Conservation (phyloP, 164 flowering plant genomes). For the Echeveria elegans region DNA sequence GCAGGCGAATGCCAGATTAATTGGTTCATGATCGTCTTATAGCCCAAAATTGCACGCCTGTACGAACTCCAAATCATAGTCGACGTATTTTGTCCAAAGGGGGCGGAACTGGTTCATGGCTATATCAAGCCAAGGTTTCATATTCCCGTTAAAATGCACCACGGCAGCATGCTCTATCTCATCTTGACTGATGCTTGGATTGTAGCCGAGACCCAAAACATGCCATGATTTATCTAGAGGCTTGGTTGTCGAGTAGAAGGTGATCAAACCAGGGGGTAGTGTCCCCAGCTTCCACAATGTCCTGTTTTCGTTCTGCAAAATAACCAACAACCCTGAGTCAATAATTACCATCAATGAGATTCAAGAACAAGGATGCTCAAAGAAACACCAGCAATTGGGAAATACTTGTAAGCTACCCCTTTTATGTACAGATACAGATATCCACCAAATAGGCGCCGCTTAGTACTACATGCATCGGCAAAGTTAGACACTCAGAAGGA, state of each 20-base stretch:
- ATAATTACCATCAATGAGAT: not conserved
- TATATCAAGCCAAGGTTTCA: slow-evolving; percentile 53
- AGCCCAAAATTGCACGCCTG: slow-evolving; percentile 41
- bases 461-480: not conserved
- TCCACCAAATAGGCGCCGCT: not conserved
- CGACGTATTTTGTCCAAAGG: slow-evolving; percentile 40
- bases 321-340: slow-evolving; percentile 7
- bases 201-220: slow-evolving; percentile 40
- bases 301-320: slow-evolving; percentile 41
- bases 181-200: slow-evolving; percentile 44
- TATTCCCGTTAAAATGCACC: slow-evolving; percentile 47
- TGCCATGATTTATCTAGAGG: slow-evolving; percentile 46
- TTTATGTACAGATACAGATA: no score
- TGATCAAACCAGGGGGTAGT: slow-evolving; percentile 40
- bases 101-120: slow-evolving; percentile 39
- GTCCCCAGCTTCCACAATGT: slow-evolving; percentile 43
- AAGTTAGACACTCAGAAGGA: not conserved
- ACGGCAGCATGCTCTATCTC: slow-evolving; percentile 40
- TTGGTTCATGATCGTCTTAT: slow-evolving; percentile 6
- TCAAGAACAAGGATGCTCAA: no score
- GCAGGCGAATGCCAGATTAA: not conserved
- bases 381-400: no score
- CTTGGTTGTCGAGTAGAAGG: slow-evolving; percentile 42
- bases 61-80: slow-evolving; percentile 35
- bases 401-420: no score